phyloP scores from a whole-genome alignment of 192 early-diverging fungal genomes.

The Cladochytrium replicatum region DNA sequence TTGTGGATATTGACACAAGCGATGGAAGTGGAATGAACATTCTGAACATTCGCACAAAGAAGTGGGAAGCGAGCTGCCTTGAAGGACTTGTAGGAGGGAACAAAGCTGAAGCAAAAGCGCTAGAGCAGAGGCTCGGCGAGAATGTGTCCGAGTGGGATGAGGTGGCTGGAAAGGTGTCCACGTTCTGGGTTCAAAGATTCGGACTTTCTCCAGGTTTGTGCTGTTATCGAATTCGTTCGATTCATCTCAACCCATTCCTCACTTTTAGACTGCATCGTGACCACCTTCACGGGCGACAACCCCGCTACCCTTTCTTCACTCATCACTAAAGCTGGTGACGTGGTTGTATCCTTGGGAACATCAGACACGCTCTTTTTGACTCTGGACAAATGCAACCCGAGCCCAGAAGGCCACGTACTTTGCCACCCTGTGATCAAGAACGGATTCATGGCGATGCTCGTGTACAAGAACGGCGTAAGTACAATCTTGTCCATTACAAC shows the following conservation, averaged over 20 bases:
- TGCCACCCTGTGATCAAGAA: slow-evolving; percentile 51
- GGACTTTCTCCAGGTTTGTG: slow-evolving; percentile 48
- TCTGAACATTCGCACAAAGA: slow-evolving; percentile 47
- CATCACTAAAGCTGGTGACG: slow-evolving; percentile 37
- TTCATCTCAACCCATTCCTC: background rate
- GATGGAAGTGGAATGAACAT: slow-evolving; percentile 81
- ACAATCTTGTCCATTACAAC: no score
- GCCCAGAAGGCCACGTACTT: slow-evolving; percentile 41
- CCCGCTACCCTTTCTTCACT: slow-evolving; percentile 55
- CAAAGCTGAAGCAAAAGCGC: slow-evolving; percentile 10
- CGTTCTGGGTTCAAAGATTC: slow-evolving; percentile 57
- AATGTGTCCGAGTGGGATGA: slow-evolving; percentile 25
- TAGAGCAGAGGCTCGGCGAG: slow-evolving; percentile 37
- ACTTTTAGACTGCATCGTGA: slow-evolving; percentile 37
- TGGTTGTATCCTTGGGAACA: slow-evolving; percentile 69
- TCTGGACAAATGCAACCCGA: slow-evolving; percentile 20
- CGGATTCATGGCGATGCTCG: slow-evolving; percentile 65
- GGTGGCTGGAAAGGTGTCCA: slow-evolving; percentile 35
- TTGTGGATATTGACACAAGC: slow-evolving; percentile 51
- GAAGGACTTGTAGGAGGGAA: slow-evolving; percentile 25
- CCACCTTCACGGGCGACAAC: slow-evolving; percentile 75
- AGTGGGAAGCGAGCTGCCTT: slow-evolving; percentile 43
- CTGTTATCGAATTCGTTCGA: background rate
- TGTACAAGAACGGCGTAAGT: slow-evolving; percentile 83
- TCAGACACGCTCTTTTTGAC: slow-evolving; percentile 62